Percentiles rank a stretch among this genome's conserved stretches.
phyloP scores from a whole-genome alignment of 1,284 basidiomycete genomes.

The Tremellales sp. region DNA sequence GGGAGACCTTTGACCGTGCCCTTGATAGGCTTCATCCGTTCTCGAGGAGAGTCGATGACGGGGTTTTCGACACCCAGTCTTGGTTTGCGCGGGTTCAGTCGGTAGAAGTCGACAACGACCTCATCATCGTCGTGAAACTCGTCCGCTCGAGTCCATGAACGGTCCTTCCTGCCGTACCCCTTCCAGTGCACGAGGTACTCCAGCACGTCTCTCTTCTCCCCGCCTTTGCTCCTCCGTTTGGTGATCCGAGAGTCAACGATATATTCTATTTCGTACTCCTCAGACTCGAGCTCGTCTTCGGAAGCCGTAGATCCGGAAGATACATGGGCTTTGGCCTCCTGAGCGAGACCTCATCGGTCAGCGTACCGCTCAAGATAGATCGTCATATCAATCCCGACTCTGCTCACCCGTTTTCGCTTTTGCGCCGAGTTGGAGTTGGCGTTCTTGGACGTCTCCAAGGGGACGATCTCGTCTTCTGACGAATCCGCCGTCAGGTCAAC shows the following conservation, averaged over 20 bases:
- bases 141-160: slow-evolving; percentile 34
- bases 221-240: slow-evolving; percentile 4
- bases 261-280: slow-evolving; percentile 41
- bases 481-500: slow-evolving; percentile 25
- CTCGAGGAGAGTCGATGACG: not conserved
- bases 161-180: slow-evolving; percentile 27
- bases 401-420: slow-evolving; percentile 24
- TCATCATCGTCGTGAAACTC: slow-evolving; percentile 47
- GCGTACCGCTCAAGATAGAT: not conserved
- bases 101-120: slow-evolving; percentile 33
- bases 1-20: not conserved
- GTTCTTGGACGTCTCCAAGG: not conserved
- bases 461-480: slow-evolving; percentile 4
- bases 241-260: slow-evolving; percentile 36
- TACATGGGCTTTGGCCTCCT: not conserved
- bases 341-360: not conserved
- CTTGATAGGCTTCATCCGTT: not conserved
- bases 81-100: slow-evolving; percentile 28
- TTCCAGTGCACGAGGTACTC: slow-evolving; percentile 42
- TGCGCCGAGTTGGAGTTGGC: not conserved
- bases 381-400: not conserved
- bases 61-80: not conserved
- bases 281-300: slow-evolving; percentile 20
- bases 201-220: slow-evolving; percentile 17
- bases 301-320: not conserved